Evolutionary conservation across 257 asterid genomes (phyloP).

Genomic region (Petunia secreta): DNA sequence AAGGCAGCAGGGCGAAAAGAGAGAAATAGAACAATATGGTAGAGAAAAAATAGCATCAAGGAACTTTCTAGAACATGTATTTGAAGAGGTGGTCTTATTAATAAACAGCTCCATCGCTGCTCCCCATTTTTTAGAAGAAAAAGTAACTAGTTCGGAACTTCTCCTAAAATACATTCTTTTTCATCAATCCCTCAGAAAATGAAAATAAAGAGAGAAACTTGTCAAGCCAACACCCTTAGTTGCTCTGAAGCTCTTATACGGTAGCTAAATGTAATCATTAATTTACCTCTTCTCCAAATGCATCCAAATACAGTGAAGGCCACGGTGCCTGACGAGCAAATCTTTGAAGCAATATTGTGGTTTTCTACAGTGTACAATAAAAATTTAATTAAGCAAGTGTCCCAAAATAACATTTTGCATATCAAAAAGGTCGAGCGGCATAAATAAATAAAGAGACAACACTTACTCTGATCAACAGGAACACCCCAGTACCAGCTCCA

Average conservation of each 20-base stretch:
- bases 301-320: slow-evolving; percentile 98
- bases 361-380: slow-evolving; percentile 54
- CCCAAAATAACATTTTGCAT: neutral
- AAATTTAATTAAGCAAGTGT: neutral
- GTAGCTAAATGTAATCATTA: slow-evolving; percentile 16
- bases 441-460: neutral
- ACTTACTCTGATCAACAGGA: slow-evolving; percentile 85
- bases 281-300: slow-evolving; percentile 96
- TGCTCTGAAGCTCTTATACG: slow-evolving; percentile 20
- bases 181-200: neutral
- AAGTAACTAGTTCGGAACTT: neutral
- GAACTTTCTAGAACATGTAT: neutral
- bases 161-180: neutral
- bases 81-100: neutral
- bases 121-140: neutral
- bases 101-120: neutral
- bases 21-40: neutral
- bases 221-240: slow-evolving; percentile 6
- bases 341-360: slow-evolving; percentile 89
- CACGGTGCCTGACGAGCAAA: slow-evolving; percentile 95
- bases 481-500: slow-evolving; percentile 97
- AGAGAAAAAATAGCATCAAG: neutral
- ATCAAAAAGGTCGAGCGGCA: slow-evolving; percentile 20
- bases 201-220: slow-evolving; percentile 7
- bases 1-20: neutral